Evolutionary conservation across 306 rosid species (phyloP).

Genomic region (Lathyrus oleraceus): DNA sequence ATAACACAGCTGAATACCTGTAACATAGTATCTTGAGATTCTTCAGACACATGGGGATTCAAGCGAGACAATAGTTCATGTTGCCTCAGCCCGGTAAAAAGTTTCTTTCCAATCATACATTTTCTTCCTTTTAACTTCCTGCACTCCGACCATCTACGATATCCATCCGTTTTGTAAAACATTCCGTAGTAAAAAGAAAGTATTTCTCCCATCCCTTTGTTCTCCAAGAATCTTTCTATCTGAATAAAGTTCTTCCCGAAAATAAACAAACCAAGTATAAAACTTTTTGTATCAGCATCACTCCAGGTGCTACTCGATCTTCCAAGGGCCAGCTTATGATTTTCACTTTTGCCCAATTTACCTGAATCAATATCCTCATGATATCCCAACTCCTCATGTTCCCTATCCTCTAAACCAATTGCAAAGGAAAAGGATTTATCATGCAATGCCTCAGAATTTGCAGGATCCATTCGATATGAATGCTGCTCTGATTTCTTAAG

Average conservation of each 20-base stretch:
- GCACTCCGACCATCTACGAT: constrained; percentile 69
- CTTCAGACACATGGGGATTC: constrained; percentile 54
- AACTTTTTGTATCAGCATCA: constrained; percentile 59
- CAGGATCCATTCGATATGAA: constrained; percentile 44
- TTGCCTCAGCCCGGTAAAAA: constrained; percentile 69
- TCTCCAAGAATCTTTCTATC: constrained; percentile 59
- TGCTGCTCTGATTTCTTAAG: constrained; percentile 42
- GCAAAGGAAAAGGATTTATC: background rate
- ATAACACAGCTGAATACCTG: constrained; percentile 54
- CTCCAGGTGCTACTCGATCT: constrained; percentile 36
- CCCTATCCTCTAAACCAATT: background rate
- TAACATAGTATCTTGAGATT: constrained; percentile 46
- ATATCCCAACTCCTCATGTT: background rate
- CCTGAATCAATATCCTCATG: constrained; percentile 17
- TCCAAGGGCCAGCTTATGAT: constrained; percentile 35
- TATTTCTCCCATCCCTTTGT: constrained; percentile 62
- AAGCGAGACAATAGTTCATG: constrained; percentile 67
- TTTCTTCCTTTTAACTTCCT: constrained; percentile 59
- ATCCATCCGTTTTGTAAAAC: constrained; percentile 63
- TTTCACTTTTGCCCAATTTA: background rate
- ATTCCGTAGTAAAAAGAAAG: constrained; percentile 72
- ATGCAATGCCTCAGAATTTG: constrained; percentile 30
- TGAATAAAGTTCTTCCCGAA: constrained; percentile 69
- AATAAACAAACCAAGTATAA: constrained; percentile 74
- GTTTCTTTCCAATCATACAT: constrained; percentile 56